Percentiles rank a stretch among this genome's conserved stretches.
Conservation (phyloP, 1,284 basidiomycete species). For the Athelia psychrophila region DNA sequence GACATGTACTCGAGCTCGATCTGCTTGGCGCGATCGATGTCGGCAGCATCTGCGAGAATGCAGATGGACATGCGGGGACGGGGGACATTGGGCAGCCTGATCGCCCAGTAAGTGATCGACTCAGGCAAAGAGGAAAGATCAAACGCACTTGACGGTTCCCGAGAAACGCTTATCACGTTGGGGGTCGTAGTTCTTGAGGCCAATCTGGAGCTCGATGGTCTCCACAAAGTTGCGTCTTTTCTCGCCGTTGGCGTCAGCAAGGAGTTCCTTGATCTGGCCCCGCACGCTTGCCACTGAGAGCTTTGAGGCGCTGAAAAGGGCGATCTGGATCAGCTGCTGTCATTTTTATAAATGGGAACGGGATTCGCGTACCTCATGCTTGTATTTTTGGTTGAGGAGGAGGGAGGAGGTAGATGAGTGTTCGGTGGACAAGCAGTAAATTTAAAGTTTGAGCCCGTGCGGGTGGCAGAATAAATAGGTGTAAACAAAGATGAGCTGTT, state of each 20-base stretch:
- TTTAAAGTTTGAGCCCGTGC: neutral
- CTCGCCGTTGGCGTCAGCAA: slow-evolving; percentile 76
- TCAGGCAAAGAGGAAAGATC: neutral
- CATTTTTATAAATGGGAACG: neutral
- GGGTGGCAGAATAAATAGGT: neutral
- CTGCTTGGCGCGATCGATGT: slow-evolving; percentile 98
- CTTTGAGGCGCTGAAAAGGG: slow-evolving; percentile 44
- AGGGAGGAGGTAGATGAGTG: neutral
- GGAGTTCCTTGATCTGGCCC: slow-evolving; percentile 87
- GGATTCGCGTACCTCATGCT: slow-evolving; percentile 1
- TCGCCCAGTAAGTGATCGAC: slow-evolving; percentile 5
- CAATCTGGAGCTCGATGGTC: slow-evolving; percentile 96
- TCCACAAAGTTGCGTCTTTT: slow-evolving; percentile 89
- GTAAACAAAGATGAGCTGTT: neutral
- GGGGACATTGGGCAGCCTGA: slow-evolving; percentile 91
- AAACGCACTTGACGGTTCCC: slow-evolving; percentile 85
- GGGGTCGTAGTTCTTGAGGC: slow-evolving; percentile 98
- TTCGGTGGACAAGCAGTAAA: neutral
- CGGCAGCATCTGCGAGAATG: slow-evolving; percentile 98
- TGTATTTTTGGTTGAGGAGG: neutral
- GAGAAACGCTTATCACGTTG: slow-evolving; percentile 97
- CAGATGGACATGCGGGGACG: slow-evolving; percentile 99
- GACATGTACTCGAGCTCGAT: slow-evolving; percentile 99
- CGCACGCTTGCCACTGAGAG: slow-evolving; percentile 99
- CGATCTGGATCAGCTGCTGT: neutral